A percentile compares a stretch with the other conserved stretches of the same genome.
phyloP scores from a whole-genome alignment of 768 basidiomycete species.

The Termitomyces sp. region DNA sequence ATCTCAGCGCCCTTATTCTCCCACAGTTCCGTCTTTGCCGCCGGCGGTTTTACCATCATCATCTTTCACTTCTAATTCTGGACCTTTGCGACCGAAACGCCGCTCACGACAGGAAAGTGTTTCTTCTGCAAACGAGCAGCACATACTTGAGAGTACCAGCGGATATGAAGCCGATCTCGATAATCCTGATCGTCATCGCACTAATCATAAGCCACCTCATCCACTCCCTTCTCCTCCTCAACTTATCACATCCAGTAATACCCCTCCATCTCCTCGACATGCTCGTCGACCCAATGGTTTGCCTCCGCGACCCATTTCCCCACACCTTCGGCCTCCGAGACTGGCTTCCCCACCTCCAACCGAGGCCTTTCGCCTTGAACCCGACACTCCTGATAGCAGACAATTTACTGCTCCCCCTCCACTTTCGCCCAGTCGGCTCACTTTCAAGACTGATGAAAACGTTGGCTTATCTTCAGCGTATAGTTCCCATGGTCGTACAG shows the following conservation, averaged over 20 bases:
- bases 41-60: constrained; percentile 36
- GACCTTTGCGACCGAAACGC: constrained; percentile 46
- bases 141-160: constrained; percentile 41
- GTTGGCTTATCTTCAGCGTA: constrained; percentile 24
- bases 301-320: constrained; percentile 28
- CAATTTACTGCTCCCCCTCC: constrained; percentile 26
- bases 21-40: constrained; percentile 25
- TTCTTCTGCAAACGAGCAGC: constrained; percentile 63
- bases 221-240: constrained; percentile 19
- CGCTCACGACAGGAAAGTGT: constrained; percentile 60
- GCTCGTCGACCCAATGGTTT: constrained; percentile 31
- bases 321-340: constrained; percentile 21
- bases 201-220: constrained; percentile 29
- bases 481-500: constrained; percentile 35
- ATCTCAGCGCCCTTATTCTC: constrained; percentile 27
- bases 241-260: constrained; percentile 15
- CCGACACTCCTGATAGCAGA: background rate
- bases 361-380: constrained; percentile 12
- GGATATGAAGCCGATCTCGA: constrained; percentile 77
- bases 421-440: constrained; percentile 39
- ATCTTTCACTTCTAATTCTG: constrained; percentile 26
- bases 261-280: constrained; percentile 33
- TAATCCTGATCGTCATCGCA: constrained; percentile 48
- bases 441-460: constrained; percentile 34
- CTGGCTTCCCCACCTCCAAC: constrained; percentile 28